Base-by-base conservation (phyloP, 2,329 filamentous ascomycete species). In the Geosmithia flava region DNA sequence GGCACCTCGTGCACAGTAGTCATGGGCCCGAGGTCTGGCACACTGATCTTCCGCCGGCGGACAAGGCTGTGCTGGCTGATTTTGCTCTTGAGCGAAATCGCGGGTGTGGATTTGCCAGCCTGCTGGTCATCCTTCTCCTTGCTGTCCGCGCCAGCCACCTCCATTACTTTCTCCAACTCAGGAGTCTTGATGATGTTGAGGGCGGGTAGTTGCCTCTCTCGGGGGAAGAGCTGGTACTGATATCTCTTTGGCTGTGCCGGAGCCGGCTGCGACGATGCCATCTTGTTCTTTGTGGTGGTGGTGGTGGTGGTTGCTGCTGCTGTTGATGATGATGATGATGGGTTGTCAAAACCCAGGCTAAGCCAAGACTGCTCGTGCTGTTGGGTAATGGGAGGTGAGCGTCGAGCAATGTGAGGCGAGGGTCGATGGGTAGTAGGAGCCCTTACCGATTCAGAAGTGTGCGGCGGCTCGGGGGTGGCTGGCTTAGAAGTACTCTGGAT, bases 21-120 rank as follows among this genome's bases (percentile, higher is more conserved):
- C 80, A 83, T 81, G 33, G 78, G 78, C 2, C 78, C 80, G 45
- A 83, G 62, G 52, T 85, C 81, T 10, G 78, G 75, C 15, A 81
- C 74, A 61, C 76, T 83, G 54, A 77, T 67, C 58, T 85, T 85
- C 53, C 80, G 74, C 55, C 80, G 71, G 52, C 79, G 69, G 46
- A 64, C 69, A 49, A 78, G 63, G 53, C 70, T 76, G 57, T 76
- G 72, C 54, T 80, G 76, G 59, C 77, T 81, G 56, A 77, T 68
- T 49, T 75, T 72, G 50, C 75, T 65, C 50, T 73, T 70, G 46
- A 79, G 62, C 40, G 68, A 67, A 37, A 61, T 62, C 30, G 65
- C 53, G 47, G 63, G 55, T 49, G 60, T 56, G 44, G 61, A 53
- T 57, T 68, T 68, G 19, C 68, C 64, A n/a, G 54, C 52, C 58